Evolutionary conservation across 805 yeast species (phyloP), one percentile per base, ranked within the genome.

Genomic region (Myxozyma sirexii): DNA sequence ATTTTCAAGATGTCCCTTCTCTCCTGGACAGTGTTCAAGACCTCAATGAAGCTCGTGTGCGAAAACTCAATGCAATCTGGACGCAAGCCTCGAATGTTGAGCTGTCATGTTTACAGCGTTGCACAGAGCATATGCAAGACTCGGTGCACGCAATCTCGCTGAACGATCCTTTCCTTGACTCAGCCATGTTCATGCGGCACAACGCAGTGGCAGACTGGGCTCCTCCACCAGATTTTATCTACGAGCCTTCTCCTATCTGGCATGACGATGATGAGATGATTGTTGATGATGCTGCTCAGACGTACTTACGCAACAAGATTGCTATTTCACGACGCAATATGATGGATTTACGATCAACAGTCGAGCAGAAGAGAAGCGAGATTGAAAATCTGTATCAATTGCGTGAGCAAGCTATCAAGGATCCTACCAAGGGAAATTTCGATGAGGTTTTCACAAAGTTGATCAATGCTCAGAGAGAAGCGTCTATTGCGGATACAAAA

Each of bases 141-240:
- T 79, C 85, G 54, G 84, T 82, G 64, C 71, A 71, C 5, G 84
- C 88, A 8, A 79, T 90, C 2, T 80, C 77, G 26, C 87, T 85
- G 69, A 94, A 94, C 72, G 75, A 80, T 50, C 92, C 96, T 1
- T 76, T 76, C 43, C 75, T 90, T 52, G 97, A 91, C 74, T 83
- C 92, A 0, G 86, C 89, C 35, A 93, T 94, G 97, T 94, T 85
- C 74, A 84, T 91, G 57, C 91, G 91, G 70, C 99, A 94, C 75
- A 94, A 94, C 72, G 63, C 81, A 26, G 74, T 75, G 19, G 67
- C 70, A 35, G 77, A 77, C 15, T 94, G 97, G 97, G 79, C 79
- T 46, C 97, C 91, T 68, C 98, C 97, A 0, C 77, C 77, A 5
- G 98, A 93, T 75, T 90, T 88, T 70, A 80, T 83, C 65, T 94